Evolutionary conservation across 2,329 filamentous ascomycete species (phyloP).

Genomic region (Xylaria sp.): DNA sequence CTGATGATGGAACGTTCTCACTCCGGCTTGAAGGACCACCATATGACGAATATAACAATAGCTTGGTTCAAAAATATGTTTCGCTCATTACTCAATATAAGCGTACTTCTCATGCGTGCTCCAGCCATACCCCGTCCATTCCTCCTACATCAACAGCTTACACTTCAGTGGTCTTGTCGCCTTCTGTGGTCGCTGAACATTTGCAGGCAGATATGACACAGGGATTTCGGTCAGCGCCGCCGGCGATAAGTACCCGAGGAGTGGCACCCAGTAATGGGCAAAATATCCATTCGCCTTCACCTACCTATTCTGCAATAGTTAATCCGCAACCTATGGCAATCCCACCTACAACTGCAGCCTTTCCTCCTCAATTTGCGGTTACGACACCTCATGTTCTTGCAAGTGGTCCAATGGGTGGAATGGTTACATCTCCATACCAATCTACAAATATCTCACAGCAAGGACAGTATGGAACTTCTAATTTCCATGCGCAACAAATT

Average conservation of each 20-base stretch:
- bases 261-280: conserved; percentile 19
- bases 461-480: conserved; percentile 19
- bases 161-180: conserved; percentile 16
- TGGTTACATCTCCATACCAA: conserved; percentile 16
- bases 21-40: conserved; percentile 9
- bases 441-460: conserved; percentile 25
- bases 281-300: conserved; percentile 30
- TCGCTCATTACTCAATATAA: conserved; percentile 27
- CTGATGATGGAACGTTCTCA: conserved; percentile 37
- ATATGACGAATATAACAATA: conserved; percentile 40
- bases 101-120: conserved; percentile 3
- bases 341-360: conserved; percentile 21
- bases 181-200: conserved; percentile 17
- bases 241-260: conserved; percentile 15
- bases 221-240: conserved; percentile 15
- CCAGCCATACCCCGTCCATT: conserved; percentile 23
- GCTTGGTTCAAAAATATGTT: conserved; percentile 38
- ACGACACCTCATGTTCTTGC: conserved; percentile 6
- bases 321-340: background rate
- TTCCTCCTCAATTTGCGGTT: conserved; percentile 21
- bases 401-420: conserved; percentile 19
- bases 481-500: conserved; percentile 16
- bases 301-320: conserved; percentile 24
- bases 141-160: conserved; percentile 17
- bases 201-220: conserved; percentile 20